A percentile compares a stretch with the other conserved stretches of the same genome.
These are phyloP conservation scores for Solanum piurae DNA, from an alignment of 257 asterid species.

Conservation along the genomic window DNA sequence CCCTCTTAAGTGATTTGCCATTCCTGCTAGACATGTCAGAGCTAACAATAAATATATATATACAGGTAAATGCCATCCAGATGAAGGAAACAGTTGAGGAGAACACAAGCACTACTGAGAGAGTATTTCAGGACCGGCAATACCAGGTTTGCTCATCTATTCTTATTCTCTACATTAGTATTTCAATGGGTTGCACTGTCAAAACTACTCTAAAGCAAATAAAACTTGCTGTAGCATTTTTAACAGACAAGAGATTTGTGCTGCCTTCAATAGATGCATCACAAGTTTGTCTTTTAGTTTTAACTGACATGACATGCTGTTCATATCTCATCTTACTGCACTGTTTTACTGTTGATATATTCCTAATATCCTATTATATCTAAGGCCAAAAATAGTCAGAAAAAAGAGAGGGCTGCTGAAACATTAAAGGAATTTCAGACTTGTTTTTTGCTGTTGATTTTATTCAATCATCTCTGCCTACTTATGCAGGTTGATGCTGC, in stretches of 20 bases:
- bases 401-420: neutral
- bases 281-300: neutral
- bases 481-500: constrained; percentile 87
- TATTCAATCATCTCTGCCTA: neutral
- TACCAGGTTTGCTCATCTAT: constrained; percentile 51
- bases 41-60: neutral
- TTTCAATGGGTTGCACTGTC: neutral
- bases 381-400: neutral
- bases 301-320: neutral
- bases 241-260: neutral
- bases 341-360: neutral
- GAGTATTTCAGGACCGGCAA: constrained; percentile 95
- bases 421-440: neutral
- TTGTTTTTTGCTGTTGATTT: neutral
- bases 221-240: neutral
- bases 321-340: neutral
- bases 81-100: constrained; percentile 98
- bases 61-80: constrained; percentile 91
- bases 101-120: constrained; percentile 85
- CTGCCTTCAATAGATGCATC: neutral
- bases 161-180: neutral
- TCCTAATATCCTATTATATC: neutral
- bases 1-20: neutral
- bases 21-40: neutral
- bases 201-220: neutral